These are phyloP conservation scores for Hypoxylon sp. DNA, from an alignment of 2,329 filamentous ascomycete species.

Conservation along the genomic window DNA sequence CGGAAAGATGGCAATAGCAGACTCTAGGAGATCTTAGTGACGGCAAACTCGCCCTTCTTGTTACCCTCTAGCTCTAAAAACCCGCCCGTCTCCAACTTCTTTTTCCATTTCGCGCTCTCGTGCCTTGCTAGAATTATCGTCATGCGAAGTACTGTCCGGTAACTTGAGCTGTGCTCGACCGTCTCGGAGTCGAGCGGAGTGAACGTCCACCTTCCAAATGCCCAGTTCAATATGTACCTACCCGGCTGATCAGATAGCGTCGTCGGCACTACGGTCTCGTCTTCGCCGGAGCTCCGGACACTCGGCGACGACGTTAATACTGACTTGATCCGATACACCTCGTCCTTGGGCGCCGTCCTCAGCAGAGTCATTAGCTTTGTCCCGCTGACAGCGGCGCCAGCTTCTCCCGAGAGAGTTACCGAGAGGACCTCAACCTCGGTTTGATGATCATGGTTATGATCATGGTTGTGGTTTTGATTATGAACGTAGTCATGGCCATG, in stretches of 20 bases:
- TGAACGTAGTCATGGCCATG: constrained; percentile 60
- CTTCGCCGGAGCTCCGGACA: constrained; percentile 67
- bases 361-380: constrained; percentile 78
- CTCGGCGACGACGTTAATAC: constrained; percentile 64
- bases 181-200: constrained; percentile 69
- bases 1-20: neutral
- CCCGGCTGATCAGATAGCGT: constrained; percentile 50
- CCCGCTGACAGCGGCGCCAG: constrained; percentile 64
- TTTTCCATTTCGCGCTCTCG: constrained; percentile 83
- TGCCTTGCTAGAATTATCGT: constrained; percentile 82
- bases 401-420: constrained; percentile 72
- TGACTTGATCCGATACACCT: constrained; percentile 95
- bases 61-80: constrained; percentile 66
- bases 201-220: constrained; percentile 95
- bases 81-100: constrained; percentile 74
- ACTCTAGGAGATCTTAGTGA: constrained; percentile 62
- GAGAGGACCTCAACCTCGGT: constrained; percentile 94
- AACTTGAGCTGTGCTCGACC: constrained; percentile 68
- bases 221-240: constrained; percentile 96
- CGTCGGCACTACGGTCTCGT: constrained; percentile 55
- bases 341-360: constrained; percentile 85
- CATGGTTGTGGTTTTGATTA: constrained; percentile 63
- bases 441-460: constrained; percentile 73
- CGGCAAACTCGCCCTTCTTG: constrained; percentile 64
- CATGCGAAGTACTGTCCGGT: constrained; percentile 74